Percentiles rank a stretch among this genome's conserved stretches.
Evolutionary conservation across 2,329 filamentous ascomycete species (phyloP).

Genomic region (Aspergillus clavatus): DNA sequence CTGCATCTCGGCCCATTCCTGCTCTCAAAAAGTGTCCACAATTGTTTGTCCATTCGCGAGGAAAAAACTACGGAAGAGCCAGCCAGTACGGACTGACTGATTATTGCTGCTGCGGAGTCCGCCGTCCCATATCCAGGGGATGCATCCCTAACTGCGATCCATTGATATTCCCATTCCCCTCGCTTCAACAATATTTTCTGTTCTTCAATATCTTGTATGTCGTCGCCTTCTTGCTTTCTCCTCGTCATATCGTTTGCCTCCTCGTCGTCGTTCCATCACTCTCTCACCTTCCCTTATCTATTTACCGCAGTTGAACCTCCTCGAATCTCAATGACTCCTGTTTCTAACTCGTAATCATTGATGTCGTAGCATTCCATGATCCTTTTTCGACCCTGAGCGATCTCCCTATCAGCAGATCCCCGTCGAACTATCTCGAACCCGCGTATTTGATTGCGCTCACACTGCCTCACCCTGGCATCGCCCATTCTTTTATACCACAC

Average conservation of each 20-base stretch:
- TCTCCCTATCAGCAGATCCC: neutral
- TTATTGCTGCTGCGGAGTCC: neutral
- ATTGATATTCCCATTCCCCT: neutral
- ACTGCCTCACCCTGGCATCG: no score
- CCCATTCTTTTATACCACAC: neutral
- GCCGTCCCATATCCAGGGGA: neutral
- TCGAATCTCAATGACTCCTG: neutral
- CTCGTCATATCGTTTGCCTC: no score
- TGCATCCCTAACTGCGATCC: neutral
- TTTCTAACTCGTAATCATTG: neutral
- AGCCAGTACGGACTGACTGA: no score
- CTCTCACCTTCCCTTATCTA: neutral
- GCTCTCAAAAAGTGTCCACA: neutral
- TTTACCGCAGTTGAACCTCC: neutral
- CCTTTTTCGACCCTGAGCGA: neutral
- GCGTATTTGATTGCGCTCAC: neutral
- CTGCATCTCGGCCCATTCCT: neutral
- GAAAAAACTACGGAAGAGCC: neutral
- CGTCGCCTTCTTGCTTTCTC: neutral
- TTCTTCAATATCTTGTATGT: neutral
- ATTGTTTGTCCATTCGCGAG: neutral
- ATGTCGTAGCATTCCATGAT: neutral
- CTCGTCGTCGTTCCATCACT: neutral
- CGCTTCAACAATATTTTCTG: neutral
- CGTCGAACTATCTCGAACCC: neutral